phyloP scores from a whole-genome alignment of 2,329 filamentous ascomycete genomes.

The Onygenales sp. region DNA sequence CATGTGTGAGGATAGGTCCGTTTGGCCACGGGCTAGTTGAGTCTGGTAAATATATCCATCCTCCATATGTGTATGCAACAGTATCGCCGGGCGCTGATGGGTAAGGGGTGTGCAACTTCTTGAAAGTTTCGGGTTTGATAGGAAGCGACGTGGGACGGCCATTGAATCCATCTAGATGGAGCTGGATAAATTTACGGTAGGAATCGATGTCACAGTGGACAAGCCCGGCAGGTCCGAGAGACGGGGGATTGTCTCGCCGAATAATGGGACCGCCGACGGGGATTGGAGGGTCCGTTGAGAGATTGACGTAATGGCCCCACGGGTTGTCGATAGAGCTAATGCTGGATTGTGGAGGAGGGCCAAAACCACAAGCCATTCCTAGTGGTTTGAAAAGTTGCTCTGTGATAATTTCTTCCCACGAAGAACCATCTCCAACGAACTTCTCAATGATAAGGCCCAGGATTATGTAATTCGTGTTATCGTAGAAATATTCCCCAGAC shows the following conservation, averaged over 20 bases:
- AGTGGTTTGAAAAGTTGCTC: conserved; percentile 4
- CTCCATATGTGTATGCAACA: conserved; percentile 4
- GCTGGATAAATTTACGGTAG: conserved; percentile 1
- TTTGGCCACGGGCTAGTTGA: conserved; percentile 4
- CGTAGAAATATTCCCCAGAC: conserved; percentile 4
- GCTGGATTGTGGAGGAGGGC: conserved; percentile 4
- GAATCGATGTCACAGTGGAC: conserved; percentile 7
- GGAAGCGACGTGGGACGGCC: conserved; percentile 2
- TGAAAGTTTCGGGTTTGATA: conserved; percentile 3
- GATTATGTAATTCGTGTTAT: conserved; percentile 8
- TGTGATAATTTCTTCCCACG: conserved; percentile 4
- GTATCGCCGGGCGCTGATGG: neutral
- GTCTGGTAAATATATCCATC: conserved; percentile 3
- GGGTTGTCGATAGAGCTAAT: conserved; percentile 6
- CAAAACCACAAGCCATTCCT: conserved; percentile 7
- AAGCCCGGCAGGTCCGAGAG: conserved; percentile 1
- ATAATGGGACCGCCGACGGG: conserved; percentile 6
- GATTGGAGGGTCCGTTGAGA: neutral
- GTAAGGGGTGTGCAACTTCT: conserved; percentile 6
- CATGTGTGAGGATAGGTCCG: conserved; percentile 4
- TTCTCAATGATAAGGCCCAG: conserved; percentile 6
- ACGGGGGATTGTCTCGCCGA: conserved; percentile 5
- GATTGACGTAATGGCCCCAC: conserved; percentile 5
- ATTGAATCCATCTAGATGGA: conserved; percentile 6
- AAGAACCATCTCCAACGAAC: neutral